Percentiles rank a stretch among this genome's conserved stretches.
Conservation (phyloP, 495 filamentous ascomycete species). For the Aspergillus wentii region DNA sequence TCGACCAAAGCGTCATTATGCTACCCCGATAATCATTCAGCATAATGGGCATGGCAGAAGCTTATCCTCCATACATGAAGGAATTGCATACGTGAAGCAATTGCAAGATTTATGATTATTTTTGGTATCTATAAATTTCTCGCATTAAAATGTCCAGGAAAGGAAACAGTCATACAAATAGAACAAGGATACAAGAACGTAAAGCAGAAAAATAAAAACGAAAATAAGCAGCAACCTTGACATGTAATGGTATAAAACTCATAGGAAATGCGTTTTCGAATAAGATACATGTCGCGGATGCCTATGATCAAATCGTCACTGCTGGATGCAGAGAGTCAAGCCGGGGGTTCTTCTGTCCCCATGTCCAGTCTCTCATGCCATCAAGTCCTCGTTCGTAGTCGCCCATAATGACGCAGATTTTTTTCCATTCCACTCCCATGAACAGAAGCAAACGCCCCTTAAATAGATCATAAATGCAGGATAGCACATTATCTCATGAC, state of each 20-base stretch:
- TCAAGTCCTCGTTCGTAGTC: constrained; percentile 9
- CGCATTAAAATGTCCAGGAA: no score
- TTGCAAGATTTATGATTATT: no score
- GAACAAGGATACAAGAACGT: no score
- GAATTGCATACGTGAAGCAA: no score
- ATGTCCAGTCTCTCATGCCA: constrained; percentile 4
- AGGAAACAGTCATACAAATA: no score
- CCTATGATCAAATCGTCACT: constrained; percentile 14
- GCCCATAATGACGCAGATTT: constrained; percentile 11
- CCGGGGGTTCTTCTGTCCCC: neutral
- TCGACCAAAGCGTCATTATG: no score
- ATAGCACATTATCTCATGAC: constrained; percentile 1
- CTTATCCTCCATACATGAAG: no score
- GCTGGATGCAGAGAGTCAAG: constrained; percentile 2
- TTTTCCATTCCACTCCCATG: constrained; percentile 12
- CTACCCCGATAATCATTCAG: no score
- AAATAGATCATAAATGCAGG: constrained; percentile 14
- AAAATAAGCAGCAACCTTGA: constrained; percentile 5
- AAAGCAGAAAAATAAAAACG: constrained; percentile 6
- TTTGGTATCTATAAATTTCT: no score
- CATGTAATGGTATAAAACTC: constrained; percentile 21
- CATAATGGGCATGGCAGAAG: no score
- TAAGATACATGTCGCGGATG: constrained; percentile 16
- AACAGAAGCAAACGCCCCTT: constrained; percentile 8
- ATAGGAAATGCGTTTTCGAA: constrained; percentile 19